phyloP scores from a whole-genome alignment of 2,329 filamentous ascomycete genomes.

The Calonectria hongkongensis region DNA sequence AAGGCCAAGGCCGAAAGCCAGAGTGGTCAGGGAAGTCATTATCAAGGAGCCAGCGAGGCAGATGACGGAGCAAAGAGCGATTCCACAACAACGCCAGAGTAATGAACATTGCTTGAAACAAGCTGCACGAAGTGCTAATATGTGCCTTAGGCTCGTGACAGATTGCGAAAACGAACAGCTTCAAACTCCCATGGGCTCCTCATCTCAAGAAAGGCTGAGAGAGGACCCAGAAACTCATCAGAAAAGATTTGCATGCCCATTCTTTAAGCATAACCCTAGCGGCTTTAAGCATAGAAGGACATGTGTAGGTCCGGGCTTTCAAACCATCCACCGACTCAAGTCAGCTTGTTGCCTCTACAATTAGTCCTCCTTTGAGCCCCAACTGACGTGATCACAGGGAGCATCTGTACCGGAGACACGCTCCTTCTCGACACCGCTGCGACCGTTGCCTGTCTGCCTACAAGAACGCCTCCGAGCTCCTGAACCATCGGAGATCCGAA shows the following conservation, averaged over 20 bases:
- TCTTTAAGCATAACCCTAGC: constrained; percentile 4
- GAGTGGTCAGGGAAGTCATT: neutral
- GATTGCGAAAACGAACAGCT: neutral
- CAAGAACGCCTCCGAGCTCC: constrained; percentile 10
- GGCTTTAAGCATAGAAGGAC: neutral
- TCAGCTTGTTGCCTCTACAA: neutral
- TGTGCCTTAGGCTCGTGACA: neutral
- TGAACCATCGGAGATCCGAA: neutral
- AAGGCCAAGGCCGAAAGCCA: neutral
- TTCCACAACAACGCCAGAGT: neutral
- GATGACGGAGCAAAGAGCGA: neutral
- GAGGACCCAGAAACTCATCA: neutral
- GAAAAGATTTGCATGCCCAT: constrained; percentile 20
- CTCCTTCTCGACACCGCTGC: constrained; percentile 12
- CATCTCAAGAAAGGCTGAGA: neutral
- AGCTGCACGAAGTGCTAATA: neutral
- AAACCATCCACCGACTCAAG: constrained; percentile 20
- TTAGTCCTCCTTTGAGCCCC: neutral
- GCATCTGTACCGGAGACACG: constrained; percentile 13
- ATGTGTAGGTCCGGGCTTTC: constrained; percentile 14
- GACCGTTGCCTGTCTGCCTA: neutral
- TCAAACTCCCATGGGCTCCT: neutral
- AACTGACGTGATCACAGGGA: neutral
- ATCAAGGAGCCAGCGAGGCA: neutral
- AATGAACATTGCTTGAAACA: neutral